Percentiles rank a stretch among this genome's conserved stretches.
Conservation (phyloP, 2,329 filamentous ascomycete genomes). For the Penicillium nordicum region DNA sequence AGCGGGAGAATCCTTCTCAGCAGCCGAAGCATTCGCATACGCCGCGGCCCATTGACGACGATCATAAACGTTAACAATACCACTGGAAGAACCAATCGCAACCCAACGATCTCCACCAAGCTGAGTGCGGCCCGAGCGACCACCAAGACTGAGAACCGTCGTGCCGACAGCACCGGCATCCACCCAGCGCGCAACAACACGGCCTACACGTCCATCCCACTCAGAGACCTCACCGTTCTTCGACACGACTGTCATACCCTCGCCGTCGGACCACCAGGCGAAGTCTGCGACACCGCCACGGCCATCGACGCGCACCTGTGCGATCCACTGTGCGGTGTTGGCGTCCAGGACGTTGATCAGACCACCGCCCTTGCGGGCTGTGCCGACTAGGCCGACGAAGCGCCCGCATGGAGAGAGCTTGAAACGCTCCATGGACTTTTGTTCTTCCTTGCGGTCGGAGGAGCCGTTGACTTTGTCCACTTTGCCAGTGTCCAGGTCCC, state of each 20-base stretch:
- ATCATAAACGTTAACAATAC: conserved; percentile 93
- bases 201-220: conserved; percentile 67
- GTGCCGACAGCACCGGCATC: conserved; percentile 87
- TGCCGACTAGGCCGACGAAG: conserved; percentile 79
- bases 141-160: conserved; percentile 75
- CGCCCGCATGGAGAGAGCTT: conserved; percentile 80
- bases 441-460: conserved; percentile 69
- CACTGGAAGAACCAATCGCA: conserved; percentile 77
- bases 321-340: conserved; percentile 79
- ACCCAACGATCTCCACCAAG: conserved; percentile 82
- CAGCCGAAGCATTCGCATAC: conserved; percentile 29
- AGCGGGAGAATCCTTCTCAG: conserved; percentile 19
- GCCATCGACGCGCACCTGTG: conserved; percentile 76
- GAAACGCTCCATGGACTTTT: conserved; percentile 88
- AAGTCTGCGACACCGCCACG: conserved; percentile 84
- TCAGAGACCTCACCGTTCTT: conserved; percentile 89
- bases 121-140: conserved; percentile 35
- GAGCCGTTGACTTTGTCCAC: conserved; percentile 77
- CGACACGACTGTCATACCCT: conserved; percentile 76
- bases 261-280: conserved; percentile 83
- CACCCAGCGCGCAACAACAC: conserved; percentile 77
- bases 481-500: conserved; percentile 77
- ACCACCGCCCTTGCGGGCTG: conserved; percentile 79
- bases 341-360: conserved; percentile 81
- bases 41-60: conserved; percentile 59